A percentile compares a stretch with the other conserved stretches of the same genome.
Evolutionary conservation across 352 stramenopile genomes (phyloP).

Genomic region (Phytophthora brassicae): DNA sequence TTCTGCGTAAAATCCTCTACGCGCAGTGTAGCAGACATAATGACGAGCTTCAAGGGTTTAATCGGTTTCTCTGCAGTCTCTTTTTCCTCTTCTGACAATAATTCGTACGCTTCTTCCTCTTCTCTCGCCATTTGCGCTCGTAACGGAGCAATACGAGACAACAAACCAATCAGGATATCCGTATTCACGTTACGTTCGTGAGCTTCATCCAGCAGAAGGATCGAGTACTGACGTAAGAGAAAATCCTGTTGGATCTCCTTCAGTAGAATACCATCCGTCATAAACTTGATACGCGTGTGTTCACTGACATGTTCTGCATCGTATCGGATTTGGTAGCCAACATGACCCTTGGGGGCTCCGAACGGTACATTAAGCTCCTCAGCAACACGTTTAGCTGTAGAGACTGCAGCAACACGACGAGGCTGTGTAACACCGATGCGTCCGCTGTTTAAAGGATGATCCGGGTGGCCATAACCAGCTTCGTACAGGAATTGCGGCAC

Average conservation of each 20-base stretch:
- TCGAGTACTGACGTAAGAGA: constrained; percentile 75
- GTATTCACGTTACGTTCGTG: constrained; percentile 97
- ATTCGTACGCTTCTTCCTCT: constrained; percentile 56
- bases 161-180: constrained; percentile 96
- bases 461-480: constrained; percentile 81
- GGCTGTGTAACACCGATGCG: constrained; percentile 97
- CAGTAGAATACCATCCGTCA: constrained; percentile 99
- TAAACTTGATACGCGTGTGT: constrained; percentile 97
- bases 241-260: constrained; percentile 94
- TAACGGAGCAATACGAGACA: constrained; percentile 94
- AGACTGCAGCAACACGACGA: constrained; percentile 97
- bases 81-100: constrained; percentile 46
- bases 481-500: constrained; percentile 99
- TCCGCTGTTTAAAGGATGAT: constrained; percentile 51
- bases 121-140: constrained; percentile 85
- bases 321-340: constrained; percentile 99
- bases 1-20: constrained; percentile 98
- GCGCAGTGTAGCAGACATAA: constrained; percentile 99
- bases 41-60: constrained; percentile 78
- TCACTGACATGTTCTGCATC: constrained; percentile 92
- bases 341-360: constrained; percentile 58
- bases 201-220: constrained; percentile 93
- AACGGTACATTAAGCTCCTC: constrained; percentile 94
- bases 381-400: constrained; percentile 96
- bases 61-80: constrained; percentile 56